Conservation (phyloP, 2,329 filamentous ascomycete genomes). For the Venturia pyrina region DNA sequence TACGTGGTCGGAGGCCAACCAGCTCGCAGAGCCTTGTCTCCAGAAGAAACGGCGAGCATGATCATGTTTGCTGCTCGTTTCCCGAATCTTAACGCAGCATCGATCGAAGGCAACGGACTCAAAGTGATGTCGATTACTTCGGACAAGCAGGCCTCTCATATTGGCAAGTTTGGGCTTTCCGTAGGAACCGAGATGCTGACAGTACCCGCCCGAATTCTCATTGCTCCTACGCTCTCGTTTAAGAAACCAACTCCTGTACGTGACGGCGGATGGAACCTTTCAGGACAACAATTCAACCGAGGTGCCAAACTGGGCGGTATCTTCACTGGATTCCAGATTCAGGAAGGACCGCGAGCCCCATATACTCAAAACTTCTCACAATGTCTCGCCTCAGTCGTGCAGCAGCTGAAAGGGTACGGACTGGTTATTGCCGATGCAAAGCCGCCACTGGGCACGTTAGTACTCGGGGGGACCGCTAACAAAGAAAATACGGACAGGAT, state of each 20-base stretch:
- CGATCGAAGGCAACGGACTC: conserved; percentile 51
- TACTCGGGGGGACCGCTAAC: not conserved
- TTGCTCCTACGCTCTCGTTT: conserved; percentile 53
- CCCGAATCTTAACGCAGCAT: conserved; percentile 56
- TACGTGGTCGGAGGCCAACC: conserved; percentile 55
- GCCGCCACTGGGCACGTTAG: not conserved
- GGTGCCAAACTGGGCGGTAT: not conserved
- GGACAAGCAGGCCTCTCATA: conserved; percentile 24
- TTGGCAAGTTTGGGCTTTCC: conserved; percentile 49
- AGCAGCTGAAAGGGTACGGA: conserved; percentile 4
- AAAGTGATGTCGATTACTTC: conserved; percentile 47
- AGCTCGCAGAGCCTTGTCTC: conserved; percentile 48
- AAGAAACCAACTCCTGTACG: conserved; percentile 23
- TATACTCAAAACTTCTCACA: not conserved
- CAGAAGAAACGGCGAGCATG: conserved; percentile 57
- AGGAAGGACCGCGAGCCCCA: not conserved
- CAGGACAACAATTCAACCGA: conserved; percentile 8
- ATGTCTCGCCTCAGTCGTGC: not conserved
- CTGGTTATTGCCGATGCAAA: not conserved
- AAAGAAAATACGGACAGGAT: not conserved
- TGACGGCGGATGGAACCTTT: conserved; percentile 64
- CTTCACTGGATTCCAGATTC: conserved; percentile 5
- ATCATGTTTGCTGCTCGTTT: conserved; percentile 60
- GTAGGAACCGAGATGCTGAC: conserved; percentile 56
- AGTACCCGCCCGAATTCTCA: conserved; percentile 60